Conservation (phyloP, 192 early-diverging fungal genomes). For the Backusella mclennaniae region DNA sequence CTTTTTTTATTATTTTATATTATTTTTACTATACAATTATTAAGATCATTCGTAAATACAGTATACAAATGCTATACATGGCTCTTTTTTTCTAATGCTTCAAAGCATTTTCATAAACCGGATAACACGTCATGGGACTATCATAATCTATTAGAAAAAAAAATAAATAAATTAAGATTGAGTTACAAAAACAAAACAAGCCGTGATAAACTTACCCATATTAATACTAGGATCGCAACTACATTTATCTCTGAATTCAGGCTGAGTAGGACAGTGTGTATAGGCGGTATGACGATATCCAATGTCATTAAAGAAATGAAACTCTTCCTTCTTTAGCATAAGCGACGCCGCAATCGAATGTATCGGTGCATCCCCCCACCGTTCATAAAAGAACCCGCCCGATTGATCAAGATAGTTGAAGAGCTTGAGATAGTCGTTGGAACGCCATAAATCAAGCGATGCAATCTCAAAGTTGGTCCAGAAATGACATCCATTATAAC, state of each 20-base stretch:
- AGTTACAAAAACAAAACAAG: no score
- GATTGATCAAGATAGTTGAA: constrained; percentile 71
- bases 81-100: background rate
- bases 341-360: constrained; percentile 67
- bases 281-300: constrained; percentile 69
- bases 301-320: constrained; percentile 78
- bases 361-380: constrained; percentile 79
- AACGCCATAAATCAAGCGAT: constrained; percentile 60
- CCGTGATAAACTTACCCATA: constrained; percentile 38
- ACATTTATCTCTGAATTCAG: constrained; percentile 44
- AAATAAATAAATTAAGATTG: background rate
- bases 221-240: constrained; percentile 47
- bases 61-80: background rate
- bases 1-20: background rate
- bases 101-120: background rate
- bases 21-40: background rate
- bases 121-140: constrained; percentile 10
- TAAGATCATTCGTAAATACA: no score
- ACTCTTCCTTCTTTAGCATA: constrained; percentile 54
- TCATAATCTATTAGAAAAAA: background rate
- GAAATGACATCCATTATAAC: constrained; percentile 82
- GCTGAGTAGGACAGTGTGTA: constrained; percentile 55
- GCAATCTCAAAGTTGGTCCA: constrained; percentile 85
- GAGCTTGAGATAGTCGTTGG: constrained; percentile 62
- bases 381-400: constrained; percentile 87